These are phyloP conservation scores for Yamadazyma diddensiae DNA, from an alignment of 1,139 yeast species.

Conservation along the genomic window DNA sequence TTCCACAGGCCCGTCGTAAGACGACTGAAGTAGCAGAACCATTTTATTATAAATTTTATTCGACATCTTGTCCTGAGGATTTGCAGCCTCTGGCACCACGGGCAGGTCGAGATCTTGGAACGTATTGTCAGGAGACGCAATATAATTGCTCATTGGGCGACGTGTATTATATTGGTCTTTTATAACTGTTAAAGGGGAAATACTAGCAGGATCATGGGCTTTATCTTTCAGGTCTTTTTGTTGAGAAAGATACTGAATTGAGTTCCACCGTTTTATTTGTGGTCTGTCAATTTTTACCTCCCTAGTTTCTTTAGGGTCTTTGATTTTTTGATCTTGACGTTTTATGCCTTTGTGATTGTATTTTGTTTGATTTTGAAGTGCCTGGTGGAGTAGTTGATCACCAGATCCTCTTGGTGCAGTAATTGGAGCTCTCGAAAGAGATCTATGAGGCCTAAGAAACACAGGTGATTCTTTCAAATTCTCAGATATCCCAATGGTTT, in stretches of 20 bases:
- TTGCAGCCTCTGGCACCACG: constrained; percentile 3
- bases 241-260: constrained; percentile 15
- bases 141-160: constrained; percentile 18
- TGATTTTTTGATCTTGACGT: constrained; percentile 6
- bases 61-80: constrained; percentile 9
- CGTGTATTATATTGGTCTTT: constrained; percentile 28
- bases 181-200: constrained; percentile 30
- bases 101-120: constrained; percentile 17
- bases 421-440: constrained; percentile 9
- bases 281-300: no score
- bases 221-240: constrained; percentile 2
- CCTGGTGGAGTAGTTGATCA: constrained; percentile 14
- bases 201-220: constrained; percentile 11
- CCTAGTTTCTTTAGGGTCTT: no score
- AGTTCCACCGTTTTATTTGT: constrained; percentile 23
- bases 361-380: constrained; percentile 11
- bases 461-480: constrained; percentile 6
- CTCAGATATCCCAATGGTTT: constrained; percentile 5
- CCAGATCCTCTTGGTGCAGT: background rate
- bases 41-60: constrained; percentile 14
- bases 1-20: no score
- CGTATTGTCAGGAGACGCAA: constrained; percentile 21
- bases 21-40: constrained; percentile 10
- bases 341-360: no score
- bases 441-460: constrained; percentile 10